A percentile compares a stretch with the other conserved stretches of the same genome.
Conservation (phyloP, 2,329 filamentous ascomycete genomes). For the Trichoderma sp. region DNA sequence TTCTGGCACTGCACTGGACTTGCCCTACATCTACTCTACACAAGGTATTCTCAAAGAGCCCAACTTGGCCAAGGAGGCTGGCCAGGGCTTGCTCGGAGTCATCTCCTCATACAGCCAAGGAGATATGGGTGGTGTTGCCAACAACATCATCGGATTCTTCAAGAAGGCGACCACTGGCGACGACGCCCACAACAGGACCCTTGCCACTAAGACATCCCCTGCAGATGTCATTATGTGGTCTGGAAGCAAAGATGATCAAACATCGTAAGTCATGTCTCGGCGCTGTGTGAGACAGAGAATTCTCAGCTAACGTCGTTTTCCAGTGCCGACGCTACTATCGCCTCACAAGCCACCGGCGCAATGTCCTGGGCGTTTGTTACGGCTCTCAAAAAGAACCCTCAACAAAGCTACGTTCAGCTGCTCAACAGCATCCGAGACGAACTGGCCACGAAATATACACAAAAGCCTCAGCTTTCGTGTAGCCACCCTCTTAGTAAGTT, state of each 20-base stretch:
- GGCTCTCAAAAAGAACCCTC: constrained; percentile 91
- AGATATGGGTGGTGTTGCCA: constrained; percentile 81
- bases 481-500: constrained; percentile 91
- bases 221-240: constrained; percentile 98
- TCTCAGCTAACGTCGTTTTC: constrained; percentile 1
- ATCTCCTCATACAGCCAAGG: constrained; percentile 66
- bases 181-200: constrained; percentile 77
- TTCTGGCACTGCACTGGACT: constrained; percentile 67
- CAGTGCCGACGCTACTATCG: constrained; percentile 91
- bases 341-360: constrained; percentile 87
- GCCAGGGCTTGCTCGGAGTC: constrained; percentile 63
- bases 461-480: constrained; percentile 96
- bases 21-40: constrained; percentile 71
- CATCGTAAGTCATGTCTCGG: constrained; percentile 66
- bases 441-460: constrained; percentile 81
- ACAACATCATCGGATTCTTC: constrained; percentile 78
- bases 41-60: constrained; percentile 71
- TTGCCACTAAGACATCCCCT: constrained; percentile 88
- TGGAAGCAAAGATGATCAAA: constrained; percentile 95
- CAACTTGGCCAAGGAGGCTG: constrained; percentile 69
- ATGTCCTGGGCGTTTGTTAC: constrained; percentile 99
- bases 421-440: constrained; percentile 97
- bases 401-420: constrained; percentile 96
- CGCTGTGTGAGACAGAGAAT: background rate
- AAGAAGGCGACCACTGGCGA: constrained; percentile 86